Base-by-base conservation (phyloP, 352 stramenopile species). In the Pythium coloratum region DNA sequence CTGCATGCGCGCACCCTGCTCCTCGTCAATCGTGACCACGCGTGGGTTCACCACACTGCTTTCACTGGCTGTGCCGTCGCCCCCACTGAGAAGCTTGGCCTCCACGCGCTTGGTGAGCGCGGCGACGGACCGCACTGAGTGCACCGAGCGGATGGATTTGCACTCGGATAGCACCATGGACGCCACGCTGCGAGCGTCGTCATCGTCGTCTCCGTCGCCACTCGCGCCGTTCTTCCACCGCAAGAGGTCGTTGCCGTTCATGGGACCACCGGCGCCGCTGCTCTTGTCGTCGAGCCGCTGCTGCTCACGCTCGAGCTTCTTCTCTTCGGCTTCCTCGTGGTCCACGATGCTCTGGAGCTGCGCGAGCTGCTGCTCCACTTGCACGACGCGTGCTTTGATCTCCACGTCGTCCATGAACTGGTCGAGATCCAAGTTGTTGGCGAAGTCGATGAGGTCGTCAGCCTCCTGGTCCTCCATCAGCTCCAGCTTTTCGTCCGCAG, bases 331-430 rank as follows among this genome's bases (percentile, higher is more conserved):
- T 30, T 91, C 85, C 47, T 94, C 82, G 59, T 85, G 76, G 46
- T 89, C 81, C 30, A 95, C 84, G 54, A 93, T 89, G 56, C 72
- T 81, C 71, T 98, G 85, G 32, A 98, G 73, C 63, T 96, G 90
- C 28, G 83, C 78, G 54, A 98, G 82, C 50, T 97, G 86, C 66
- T 97, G 82, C 72, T 97, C 92, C 16, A 99, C 81, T 64, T 94
- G 86, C 33, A 76, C 78, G 12, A 96, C 79, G 20, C 82, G 80
- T 5, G 84, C 85, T 55, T 95, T 96, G 68, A 94, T 76, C 71
- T 96, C 85, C 18, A 95, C 77, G 58, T 98, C 94, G 72, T 96
- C 82, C 75, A 97, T 94, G 78, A 98, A 98, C 78, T 96, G 86
- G 72, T 98, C 95, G 56, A 97, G 94, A 67, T 98, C 88, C 9